Evolutionary conservation across 768 basidiomycete species (phyloP).

Genomic region (Suillus clintonianus): DNA sequence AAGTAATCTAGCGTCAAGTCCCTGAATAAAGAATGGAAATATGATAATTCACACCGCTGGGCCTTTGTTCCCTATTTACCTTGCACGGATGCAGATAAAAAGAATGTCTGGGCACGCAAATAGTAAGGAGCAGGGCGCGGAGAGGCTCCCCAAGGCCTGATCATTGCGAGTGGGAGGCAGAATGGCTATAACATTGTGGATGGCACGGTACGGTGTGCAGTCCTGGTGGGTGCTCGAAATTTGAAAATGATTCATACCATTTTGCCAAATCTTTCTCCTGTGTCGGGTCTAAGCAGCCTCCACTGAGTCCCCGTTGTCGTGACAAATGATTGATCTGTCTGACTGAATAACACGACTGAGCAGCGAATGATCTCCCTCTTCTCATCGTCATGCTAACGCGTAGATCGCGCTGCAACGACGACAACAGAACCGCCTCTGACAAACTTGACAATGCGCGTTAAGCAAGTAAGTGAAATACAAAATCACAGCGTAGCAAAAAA

Average conservation of each 20-base stretch:
- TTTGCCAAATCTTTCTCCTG: not conserved
- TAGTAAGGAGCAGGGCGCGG: not conserved
- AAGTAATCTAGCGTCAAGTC: not conserved
- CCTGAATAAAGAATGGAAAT: not conserved
- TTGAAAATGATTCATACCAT: not conserved
- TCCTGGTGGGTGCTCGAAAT: not conserved
- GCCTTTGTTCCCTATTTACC: no score
- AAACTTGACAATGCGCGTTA: not conserved
- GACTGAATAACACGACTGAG: not conserved
- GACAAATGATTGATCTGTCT: not conserved
- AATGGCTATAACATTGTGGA: not conserved
- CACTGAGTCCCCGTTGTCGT: no score
- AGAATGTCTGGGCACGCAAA: not conserved
- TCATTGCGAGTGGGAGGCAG: not conserved
- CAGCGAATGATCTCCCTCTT: not conserved
- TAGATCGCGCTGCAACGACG: not conserved
- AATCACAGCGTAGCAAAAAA: not conserved
- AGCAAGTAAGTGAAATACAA: not conserved
- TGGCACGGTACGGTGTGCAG: no score
- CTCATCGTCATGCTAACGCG: not conserved
- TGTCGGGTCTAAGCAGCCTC: not conserved
- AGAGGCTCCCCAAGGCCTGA: not conserved
- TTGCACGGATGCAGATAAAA: no score
- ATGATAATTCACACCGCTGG: no score
- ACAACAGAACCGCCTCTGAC: not conserved